Percentiles rank a stretch among this genome's conserved stretches.
These are phyloP conservation scores for Penicillium samsonianum DNA, from an alignment of 495 filamentous ascomycete species.

Conservation along the genomic window DNA sequence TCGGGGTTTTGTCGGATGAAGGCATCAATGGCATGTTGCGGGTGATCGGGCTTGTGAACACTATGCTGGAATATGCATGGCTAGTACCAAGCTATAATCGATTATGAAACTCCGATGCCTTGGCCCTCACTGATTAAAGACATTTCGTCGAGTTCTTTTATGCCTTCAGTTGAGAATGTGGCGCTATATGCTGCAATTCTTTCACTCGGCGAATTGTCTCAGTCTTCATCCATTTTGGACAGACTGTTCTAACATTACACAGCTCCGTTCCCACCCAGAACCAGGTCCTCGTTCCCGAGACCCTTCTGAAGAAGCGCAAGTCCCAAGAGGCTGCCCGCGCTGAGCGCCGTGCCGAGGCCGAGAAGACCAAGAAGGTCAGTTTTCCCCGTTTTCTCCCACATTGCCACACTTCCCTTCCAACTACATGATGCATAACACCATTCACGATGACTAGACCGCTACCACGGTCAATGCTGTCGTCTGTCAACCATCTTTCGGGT, in stretches of 20 bases:
- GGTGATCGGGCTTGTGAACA: constrained; percentile 24
- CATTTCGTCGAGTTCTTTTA: constrained; percentile 72
- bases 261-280: constrained; percentile 86
- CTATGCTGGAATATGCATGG: constrained; percentile 38
- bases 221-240: constrained; percentile 61
- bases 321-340: constrained; percentile 97
- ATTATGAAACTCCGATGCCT: constrained; percentile 13
- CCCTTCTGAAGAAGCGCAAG: constrained; percentile 99
- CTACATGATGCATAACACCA: constrained; percentile 74
- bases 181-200: constrained; percentile 85
- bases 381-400: constrained; percentile 2
- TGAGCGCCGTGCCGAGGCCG: constrained; percentile 73
- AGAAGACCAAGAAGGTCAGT: constrained; percentile 89
- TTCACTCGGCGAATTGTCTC: constrained; percentile 76
- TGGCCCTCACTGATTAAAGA: constrained; percentile 74
- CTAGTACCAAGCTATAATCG: constrained; percentile 22
- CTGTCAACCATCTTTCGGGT: constrained; percentile 99
- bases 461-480: constrained; percentile 88
- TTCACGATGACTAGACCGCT: constrained; percentile 77
- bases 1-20: constrained; percentile 84
- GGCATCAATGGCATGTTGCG: constrained; percentile 24
- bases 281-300: constrained; percentile 95
- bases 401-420: constrained; percentile 11
- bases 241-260: constrained; percentile 68
- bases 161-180: constrained; percentile 80